Percentiles rank a stretch among this genome's conserved stretches.
These are phyloP conservation scores for Zygoascus flipseniorum DNA, from an alignment of 805 yeast species.

Conservation along the genomic window DNA sequence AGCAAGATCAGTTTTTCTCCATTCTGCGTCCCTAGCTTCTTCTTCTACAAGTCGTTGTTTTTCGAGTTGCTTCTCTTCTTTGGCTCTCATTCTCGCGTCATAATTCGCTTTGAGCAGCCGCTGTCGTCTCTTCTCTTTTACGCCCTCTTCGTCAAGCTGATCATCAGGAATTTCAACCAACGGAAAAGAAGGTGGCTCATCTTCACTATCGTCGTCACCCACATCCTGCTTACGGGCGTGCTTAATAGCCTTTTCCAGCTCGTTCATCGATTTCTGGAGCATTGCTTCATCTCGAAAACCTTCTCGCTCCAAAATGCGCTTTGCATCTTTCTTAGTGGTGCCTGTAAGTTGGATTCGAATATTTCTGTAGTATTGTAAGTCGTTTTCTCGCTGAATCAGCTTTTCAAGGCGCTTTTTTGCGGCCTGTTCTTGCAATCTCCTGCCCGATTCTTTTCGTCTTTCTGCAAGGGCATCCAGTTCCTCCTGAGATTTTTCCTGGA, in stretches of 20 bases:
- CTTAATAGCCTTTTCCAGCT: constrained; percentile 60
- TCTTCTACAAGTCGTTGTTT: constrained; percentile 51
- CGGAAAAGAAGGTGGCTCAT: constrained; percentile 53
- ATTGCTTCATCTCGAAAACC: constrained; percentile 73
- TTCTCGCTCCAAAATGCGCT: constrained; percentile 52
- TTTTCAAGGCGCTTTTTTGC: constrained; percentile 76
- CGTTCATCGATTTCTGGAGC: constrained; percentile 54
- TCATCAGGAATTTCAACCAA: constrained; percentile 79
- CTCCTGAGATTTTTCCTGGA: constrained; percentile 71
- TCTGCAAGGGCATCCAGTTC: constrained; percentile 71
- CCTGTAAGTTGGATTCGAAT: constrained; percentile 39
- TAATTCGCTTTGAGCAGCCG: constrained; percentile 72
- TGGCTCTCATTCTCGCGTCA: constrained; percentile 81
- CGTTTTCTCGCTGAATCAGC: constrained; percentile 70
- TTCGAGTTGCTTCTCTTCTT: constrained; percentile 66
- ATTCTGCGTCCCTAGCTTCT: constrained; percentile 57
- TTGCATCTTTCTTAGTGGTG: constrained; percentile 41
- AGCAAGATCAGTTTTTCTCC: constrained; percentile 65
- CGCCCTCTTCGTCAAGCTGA: constrained; percentile 65
- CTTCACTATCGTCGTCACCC: constrained; percentile 45
- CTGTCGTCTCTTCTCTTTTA: constrained; percentile 83
- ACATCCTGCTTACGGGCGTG: constrained; percentile 57
- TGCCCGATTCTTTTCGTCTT: constrained; percentile 76
- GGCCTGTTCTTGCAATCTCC: constrained; percentile 87
- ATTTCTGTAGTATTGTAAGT: constrained; percentile 58